Percentiles rank a stretch among this genome's conserved stretches.
phyloP scores from a whole-genome alignment of 495 filamentous ascomycete genomes.

The Cryomyces minteri region DNA sequence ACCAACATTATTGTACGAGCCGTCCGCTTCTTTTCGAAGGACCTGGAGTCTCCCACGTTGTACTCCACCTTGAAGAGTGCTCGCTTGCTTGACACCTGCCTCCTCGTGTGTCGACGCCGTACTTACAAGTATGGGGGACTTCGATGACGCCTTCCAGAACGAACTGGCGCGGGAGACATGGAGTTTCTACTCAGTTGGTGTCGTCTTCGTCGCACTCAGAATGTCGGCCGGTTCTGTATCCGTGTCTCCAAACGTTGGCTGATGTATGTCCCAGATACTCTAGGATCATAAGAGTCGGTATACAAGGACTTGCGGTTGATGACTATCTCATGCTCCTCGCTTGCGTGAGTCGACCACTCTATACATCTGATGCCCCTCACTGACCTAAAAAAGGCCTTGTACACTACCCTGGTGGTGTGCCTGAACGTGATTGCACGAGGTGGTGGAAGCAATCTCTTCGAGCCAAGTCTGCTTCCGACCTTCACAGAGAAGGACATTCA shows the following conservation, averaged over 20 bases:
- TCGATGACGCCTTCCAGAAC: conserved; percentile 9
- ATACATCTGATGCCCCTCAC: no score
- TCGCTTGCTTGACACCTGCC: no score
- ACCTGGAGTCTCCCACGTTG: no score
- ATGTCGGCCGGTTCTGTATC: conserved; percentile 2
- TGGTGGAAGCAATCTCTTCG: conserved; percentile 36
- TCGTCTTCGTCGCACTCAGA: conserved; percentile 7
- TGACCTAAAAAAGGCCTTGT: conserved; percentile 10
- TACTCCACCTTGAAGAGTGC: no score
- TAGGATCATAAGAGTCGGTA: conserved; percentile 28
- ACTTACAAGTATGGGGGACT: neutral
- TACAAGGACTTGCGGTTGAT: conserved; percentile 27
- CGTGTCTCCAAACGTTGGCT: neutral
- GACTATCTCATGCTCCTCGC: conserved; percentile 34
- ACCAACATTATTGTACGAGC: no score
- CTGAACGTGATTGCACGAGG: conserved; percentile 31
- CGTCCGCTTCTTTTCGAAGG: no score
- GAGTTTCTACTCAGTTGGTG: conserved; percentile 7
- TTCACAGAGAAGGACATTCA: conserved; percentile 23
- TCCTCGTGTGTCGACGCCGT: no score
- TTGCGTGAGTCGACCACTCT: conserved; percentile 14
- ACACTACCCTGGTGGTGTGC: conserved; percentile 32
- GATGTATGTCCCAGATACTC: conserved; percentile 19
- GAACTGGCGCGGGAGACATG: conserved; percentile 8
- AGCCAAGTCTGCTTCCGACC: conserved; percentile 18